Conservation (phyloP, 2,329 filamentous ascomycete genomes). For the Phialemonium atrogriseum region DNA sequence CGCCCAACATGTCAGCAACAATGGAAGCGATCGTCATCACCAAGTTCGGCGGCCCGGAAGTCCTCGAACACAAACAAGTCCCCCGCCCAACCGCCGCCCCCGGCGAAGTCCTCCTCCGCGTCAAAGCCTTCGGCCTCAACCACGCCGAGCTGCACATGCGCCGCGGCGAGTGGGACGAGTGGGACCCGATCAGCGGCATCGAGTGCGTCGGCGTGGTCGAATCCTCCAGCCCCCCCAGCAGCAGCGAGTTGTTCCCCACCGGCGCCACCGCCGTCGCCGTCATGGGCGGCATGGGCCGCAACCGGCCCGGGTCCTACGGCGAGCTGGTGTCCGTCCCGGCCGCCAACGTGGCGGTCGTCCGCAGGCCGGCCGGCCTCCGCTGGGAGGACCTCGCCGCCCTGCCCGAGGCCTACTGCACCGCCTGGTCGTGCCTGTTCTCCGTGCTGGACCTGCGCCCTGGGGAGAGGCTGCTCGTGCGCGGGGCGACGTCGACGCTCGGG, state of each 20-base stretch:
- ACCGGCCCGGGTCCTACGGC: slow-evolving; percentile 27
- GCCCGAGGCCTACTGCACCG: slow-evolving; percentile 30
- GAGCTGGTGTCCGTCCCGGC: slow-evolving; percentile 25
- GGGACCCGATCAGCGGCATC: slow-evolving; percentile 27
- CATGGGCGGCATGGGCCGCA: slow-evolving; percentile 35
- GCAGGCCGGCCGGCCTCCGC: slow-evolving; percentile 16
- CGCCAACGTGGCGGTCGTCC: slow-evolving; percentile 21
- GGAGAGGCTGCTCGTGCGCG: slow-evolving; percentile 28
- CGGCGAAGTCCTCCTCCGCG: slow-evolving; percentile 23
- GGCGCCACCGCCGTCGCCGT: slow-evolving; percentile 26
- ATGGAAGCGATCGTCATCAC: slow-evolving; percentile 26
- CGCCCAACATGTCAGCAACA: too few relatives aligned
- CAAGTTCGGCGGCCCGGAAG: slow-evolving; percentile 21
- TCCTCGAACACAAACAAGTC: slow-evolving; percentile 16
- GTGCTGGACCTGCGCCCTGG: slow-evolving; percentile 24
- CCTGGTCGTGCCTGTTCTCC: slow-evolving; percentile 28
- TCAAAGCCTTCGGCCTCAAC: slow-evolving; percentile 33
- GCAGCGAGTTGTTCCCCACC: slow-evolving; percentile 19
- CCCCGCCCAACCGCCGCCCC: slow-evolving; percentile 17
- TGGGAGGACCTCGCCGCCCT: slow-evolving; percentile 31
- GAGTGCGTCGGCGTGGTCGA: slow-evolving; percentile 33
- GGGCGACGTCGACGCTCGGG: slow-evolving; percentile 31
- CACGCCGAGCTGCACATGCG: slow-evolving; percentile 38
- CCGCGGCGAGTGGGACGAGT: slow-evolving; percentile 30
- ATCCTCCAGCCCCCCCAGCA: slow-evolving; percentile 25